Conservation (phyloP, 2,329 filamentous ascomycete genomes). For the Elsinoe batatas region DNA sequence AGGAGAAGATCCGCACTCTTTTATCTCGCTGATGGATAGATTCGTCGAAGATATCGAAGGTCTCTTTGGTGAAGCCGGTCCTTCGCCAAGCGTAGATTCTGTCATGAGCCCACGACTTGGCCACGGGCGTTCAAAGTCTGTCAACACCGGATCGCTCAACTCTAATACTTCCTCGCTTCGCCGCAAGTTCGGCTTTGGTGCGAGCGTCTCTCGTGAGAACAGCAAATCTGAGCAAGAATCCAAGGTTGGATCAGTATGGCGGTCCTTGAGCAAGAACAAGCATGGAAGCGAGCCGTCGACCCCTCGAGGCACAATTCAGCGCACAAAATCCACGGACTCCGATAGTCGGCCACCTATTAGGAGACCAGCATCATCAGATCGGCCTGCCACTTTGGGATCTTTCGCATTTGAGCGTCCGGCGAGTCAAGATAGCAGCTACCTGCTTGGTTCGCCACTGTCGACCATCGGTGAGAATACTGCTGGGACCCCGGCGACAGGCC, state of each 20-base stretch:
- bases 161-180: constrained; percentile 82
- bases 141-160: constrained; percentile 62
- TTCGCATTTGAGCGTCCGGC: constrained; percentile 39
- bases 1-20: constrained; percentile 66
- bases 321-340: constrained; percentile 70
- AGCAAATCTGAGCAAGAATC: constrained; percentile 63
- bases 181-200: constrained; percentile 73
- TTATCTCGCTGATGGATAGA: constrained; percentile 79
- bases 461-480: constrained; percentile 39
- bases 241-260: constrained; percentile 67
- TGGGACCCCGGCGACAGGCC: constrained; percentile 35
- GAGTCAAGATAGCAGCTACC: constrained; percentile 37
- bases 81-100: constrained; percentile 12
- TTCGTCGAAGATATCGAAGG: constrained; percentile 82
- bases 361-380: constrained; percentile 48
- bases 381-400: constrained; percentile 35
- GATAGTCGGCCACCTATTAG: constrained; percentile 40
- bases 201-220: constrained; percentile 59
- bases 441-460: constrained; percentile 37
- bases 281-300: constrained; percentile 53
- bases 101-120: not conserved
- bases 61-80: constrained; percentile 61
- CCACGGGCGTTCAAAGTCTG: constrained; percentile 47
- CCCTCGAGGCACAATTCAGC: constrained; percentile 55
- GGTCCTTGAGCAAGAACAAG: constrained; percentile 74